A percentile compares a stretch with the other conserved stretches of the same genome.
phyloP scores from a whole-genome alignment of 2,329 filamentous ascomycete species.

The Epichloe sibirici region DNA sequence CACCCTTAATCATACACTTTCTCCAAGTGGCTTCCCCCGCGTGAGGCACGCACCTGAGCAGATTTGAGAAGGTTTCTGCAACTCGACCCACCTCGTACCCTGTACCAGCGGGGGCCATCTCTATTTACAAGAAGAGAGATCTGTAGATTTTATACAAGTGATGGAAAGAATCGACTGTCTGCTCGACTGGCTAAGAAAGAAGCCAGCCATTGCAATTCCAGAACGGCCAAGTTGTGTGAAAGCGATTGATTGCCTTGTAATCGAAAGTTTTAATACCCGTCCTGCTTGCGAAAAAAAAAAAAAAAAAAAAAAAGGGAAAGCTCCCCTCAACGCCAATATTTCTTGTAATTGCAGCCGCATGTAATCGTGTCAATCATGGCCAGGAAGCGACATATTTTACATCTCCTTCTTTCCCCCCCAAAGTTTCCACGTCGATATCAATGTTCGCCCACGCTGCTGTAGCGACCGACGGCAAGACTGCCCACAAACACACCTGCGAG shows the following conservation, averaged over 20 bases:
- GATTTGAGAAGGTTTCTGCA: conserved; percentile 40
- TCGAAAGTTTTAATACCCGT: background rate
- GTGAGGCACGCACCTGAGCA: conserved; percentile 24
- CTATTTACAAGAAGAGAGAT: background rate
- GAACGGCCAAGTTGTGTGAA: no score
- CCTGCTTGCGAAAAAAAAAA: no score
- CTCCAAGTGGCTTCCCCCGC: background rate
- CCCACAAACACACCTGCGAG: conserved; percentile 74
- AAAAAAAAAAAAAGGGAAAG: background rate
- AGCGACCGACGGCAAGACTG: conserved; percentile 68
- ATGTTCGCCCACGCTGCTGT: conserved; percentile 38
- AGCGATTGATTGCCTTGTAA: background rate
- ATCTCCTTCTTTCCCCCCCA: background rate
- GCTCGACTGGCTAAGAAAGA: no score
- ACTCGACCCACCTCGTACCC: conserved; percentile 17
- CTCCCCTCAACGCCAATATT: background rate
- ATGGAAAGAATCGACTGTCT: background rate
- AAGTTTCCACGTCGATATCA: conserved; percentile 1
- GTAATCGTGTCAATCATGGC: background rate
- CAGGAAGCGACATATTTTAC: background rate
- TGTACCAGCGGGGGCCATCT: conserved; percentile 14
- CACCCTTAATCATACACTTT: background rate
- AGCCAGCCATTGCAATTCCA: background rate
- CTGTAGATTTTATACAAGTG: no score
- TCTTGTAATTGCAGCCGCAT: background rate